A percentile compares a stretch with the other conserved stretches of the same genome.
phyloP scores from a whole-genome alignment of 2,329 filamentous ascomycete genomes.

The Colletotrichum spaethianum region DNA sequence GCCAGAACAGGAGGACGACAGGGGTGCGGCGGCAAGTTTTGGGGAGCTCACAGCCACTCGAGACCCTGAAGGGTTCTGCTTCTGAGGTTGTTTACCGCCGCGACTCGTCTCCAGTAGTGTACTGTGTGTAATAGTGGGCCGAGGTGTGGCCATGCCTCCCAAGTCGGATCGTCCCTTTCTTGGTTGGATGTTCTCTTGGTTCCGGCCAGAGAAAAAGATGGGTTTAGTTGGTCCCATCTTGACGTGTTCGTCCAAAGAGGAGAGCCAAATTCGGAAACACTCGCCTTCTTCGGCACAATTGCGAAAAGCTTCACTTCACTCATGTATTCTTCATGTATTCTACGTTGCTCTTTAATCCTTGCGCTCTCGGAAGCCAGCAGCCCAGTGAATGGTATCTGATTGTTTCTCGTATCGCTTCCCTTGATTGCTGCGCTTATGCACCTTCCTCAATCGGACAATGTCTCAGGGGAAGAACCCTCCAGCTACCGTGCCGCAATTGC shows the following conservation, averaged over 20 bases:
- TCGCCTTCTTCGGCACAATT: not conserved
- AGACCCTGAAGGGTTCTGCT: slow-evolving; percentile 34
- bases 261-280: not conserved
- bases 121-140: too few species aligned
- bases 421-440: slow-evolving; percentile 26
- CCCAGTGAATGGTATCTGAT: not conserved
- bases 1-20: slow-evolving; percentile 4
- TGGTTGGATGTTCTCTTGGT: not conserved
- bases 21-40: slow-evolving; percentile 30
- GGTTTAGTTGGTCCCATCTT: slow-evolving; percentile 11
- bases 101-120: not conserved
- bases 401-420: not conserved
- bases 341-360: not conserved
- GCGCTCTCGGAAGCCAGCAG: not conserved
- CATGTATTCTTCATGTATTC: not conserved
- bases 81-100: slow-evolving; percentile 24
- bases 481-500: not conserved
- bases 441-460: slow-evolving; percentile 31
- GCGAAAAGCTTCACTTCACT: slow-evolving; percentile 6
- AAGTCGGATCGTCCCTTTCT: slow-evolving; percentile 4
- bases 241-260: slow-evolving; percentile 10
- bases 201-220: not conserved
- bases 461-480: slow-evolving; percentile 17
- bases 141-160: not conserved
- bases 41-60: slow-evolving; percentile 21